Base-by-base conservation (phyloP, 129 eudicot species). In the Helianthus annuus region DNA sequence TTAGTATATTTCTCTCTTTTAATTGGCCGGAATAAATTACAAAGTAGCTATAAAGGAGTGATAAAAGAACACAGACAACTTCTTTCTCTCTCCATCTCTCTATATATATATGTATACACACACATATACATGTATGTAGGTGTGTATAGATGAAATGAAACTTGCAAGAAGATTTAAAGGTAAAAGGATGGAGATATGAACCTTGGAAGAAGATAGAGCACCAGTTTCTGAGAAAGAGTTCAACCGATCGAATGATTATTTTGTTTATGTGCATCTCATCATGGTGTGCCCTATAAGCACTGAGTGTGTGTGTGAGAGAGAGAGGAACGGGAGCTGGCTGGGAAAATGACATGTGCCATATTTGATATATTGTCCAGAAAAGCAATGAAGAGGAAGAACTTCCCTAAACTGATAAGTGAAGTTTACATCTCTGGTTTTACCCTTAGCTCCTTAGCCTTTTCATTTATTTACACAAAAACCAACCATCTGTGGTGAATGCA, bases 351-450 rank as follows among this genome's bases (percentile, higher is more conserved):
- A n/a, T 24, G 48, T 67, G 7, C 80, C 71, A 67, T 58, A 57
- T 76, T 32, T 76, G 74, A 57, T 67, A 49, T 34, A 67, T 67
- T 34, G 69, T 76, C 55, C 67, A 76, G 29, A 76, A 76, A 76
- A 76, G 74, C 60, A 66, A 76, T 45, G 36, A 57, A 67, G 49
- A 39, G 12, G 5, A 63, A 63, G 15, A 48, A 32, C 14, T 34
- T 45, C 80, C 74, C 38, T 67, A 76, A 76, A 76, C 60, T 68
- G 62, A 57, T 76, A 76, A 67, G 49, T 76, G 61, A 75, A 55
- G 66, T 75, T 66, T 44, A 15, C 62, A 55, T 66, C 44, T 76
- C 68, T 45, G 40, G 0, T 45, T 67, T 56, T 76, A 76, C 74
- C 42, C 17, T 40, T 12, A 4, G 54, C 3, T 63, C 79, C 79